phyloP scores from a whole-genome alignment of 1,139 yeast genomes.

The Yamadazyma pseudoaaseri region DNA sequence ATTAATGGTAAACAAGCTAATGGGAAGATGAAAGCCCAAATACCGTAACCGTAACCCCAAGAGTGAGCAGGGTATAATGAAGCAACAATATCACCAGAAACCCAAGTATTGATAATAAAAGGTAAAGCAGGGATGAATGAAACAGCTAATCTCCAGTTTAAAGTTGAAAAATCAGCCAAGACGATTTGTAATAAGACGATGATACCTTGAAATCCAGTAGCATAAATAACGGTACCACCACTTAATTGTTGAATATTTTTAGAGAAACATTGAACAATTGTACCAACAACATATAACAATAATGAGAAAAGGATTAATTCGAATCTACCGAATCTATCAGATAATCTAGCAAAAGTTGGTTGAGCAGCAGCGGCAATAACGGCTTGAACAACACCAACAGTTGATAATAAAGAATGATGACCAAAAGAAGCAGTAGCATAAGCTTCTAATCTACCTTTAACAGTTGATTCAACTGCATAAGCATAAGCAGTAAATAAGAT shows the following conservation, averaged over 20 bases:
- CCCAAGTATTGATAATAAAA: conserved; percentile 75
- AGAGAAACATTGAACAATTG: conserved; percentile 69
- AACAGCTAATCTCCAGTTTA: conserved; percentile 68
- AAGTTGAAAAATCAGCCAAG: conserved; percentile 62
- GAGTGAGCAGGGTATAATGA: conserved; percentile 24
- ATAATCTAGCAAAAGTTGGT: conserved; percentile 65
- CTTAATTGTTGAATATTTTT: conserved; percentile 63
- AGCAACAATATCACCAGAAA: conserved; percentile 55
- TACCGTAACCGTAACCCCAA: conserved; percentile 77
- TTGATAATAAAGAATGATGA: conserved; percentile 60
- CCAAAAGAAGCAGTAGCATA: conserved; percentile 59
- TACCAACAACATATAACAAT: conserved; percentile 65
- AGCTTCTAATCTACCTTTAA: conserved; percentile 48
- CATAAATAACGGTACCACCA: conserved; percentile 72
- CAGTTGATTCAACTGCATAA: conserved; percentile 63
- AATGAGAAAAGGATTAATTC: conserved; percentile 54
- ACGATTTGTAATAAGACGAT: conserved; percentile 55
- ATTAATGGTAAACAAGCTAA: conserved; percentile 59
- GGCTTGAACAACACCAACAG: conserved; percentile 60
- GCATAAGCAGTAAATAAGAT: conserved; percentile 63
- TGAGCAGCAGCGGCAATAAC: conserved; percentile 75
- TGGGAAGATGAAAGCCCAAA: conserved; percentile 80
- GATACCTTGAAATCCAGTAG: conserved; percentile 68
- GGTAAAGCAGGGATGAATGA: conserved; percentile 69
- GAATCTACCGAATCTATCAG: conserved; percentile 71